Conservation (phyloP, 192 early-diverging fungal species). For the Radiomyces spectabilis region DNA sequence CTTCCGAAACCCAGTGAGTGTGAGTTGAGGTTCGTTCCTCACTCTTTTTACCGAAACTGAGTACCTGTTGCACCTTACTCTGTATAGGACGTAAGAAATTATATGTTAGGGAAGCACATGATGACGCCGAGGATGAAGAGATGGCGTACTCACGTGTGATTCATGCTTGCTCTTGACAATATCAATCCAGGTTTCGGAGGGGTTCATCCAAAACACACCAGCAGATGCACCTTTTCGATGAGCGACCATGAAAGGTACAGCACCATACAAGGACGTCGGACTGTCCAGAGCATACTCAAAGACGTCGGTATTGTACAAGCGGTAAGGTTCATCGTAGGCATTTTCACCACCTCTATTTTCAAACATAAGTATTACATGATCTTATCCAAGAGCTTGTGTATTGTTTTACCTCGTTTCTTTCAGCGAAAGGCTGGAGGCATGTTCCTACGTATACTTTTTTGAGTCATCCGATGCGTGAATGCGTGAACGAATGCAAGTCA, state of each 20-base stretch:
- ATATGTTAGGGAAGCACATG: no score
- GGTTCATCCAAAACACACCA: constrained; percentile 88
- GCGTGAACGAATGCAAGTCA: not conserved
- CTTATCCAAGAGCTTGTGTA: no score
- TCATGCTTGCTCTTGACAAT: constrained; percentile 60
- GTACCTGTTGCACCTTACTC: not conserved
- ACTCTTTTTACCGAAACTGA: constrained; percentile 19
- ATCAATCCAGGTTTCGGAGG: constrained; percentile 98
- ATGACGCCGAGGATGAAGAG: no score
- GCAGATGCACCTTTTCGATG: constrained; percentile 68
- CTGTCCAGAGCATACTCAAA: constrained; percentile 95
- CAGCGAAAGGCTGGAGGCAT: constrained; percentile 79
- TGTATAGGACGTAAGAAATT: not conserved
- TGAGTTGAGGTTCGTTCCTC: constrained; percentile 32
- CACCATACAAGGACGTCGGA: constrained; percentile 96
- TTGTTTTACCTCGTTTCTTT: constrained; percentile 77
- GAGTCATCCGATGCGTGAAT: not conserved
- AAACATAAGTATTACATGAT: not conserved
- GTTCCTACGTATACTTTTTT: constrained; percentile 45
- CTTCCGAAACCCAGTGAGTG: constrained; percentile 94
- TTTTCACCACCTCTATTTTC: constrained; percentile 45
- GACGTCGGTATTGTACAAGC: constrained; percentile 96
- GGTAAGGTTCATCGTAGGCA: constrained; percentile 86
- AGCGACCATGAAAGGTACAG: constrained; percentile 89
- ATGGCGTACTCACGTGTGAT: constrained; percentile 6